Base-by-base conservation (phyloP, 2,329 filamentous ascomycete species). In the Didymellaceae sp. region DNA sequence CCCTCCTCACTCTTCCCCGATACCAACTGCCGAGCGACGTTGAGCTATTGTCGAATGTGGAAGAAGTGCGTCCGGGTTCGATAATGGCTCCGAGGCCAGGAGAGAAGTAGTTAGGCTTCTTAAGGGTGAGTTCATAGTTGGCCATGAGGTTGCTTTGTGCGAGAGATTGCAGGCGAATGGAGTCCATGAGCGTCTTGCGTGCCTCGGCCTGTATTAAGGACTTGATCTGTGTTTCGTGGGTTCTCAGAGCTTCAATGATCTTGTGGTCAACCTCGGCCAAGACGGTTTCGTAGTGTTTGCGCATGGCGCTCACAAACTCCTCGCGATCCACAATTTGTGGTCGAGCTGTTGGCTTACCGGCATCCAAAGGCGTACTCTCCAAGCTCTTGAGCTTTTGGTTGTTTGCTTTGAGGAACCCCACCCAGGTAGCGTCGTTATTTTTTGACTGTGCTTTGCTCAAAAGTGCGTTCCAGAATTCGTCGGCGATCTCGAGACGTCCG, bases 51-150 rank as follows among this genome's bases (percentile, higher is more conserved):
- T 42, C 25, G 54, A 63, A 46, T 68, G 67, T 57, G 74, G 81
- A 78, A 0, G 89, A 91, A 1, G 85, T 88, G 21, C 82, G 73
- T 2, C 68, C 60, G 0, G 76, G 75, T 59, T 91, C 82, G 55
- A 94, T 75, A 1, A 79, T 62, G 1, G 90, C 89, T 5, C 90
- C 90, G 14, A 85, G 75, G 4, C 84, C 84, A 1, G 74, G 64
- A 3, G 82, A 81, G 61, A 96, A 88, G 74, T 86, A 91, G 75
- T 97, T 96, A 72, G 91, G 76, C 33, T 70, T 66, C 32, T 65
- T 63, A 14, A 76, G 55, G 10, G 63, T 59, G 22, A 68, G 48
- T 31, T 72, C 65, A 30, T 63, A 61, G 45, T 71, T 73, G 26
- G 63, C 59, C 32, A 68, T 45, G 5, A 72, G 55, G 44, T 66